These are phyloP conservation scores for Arthrobotrys entomopaga DNA, from an alignment of 2,329 filamentous ascomycete genomes.

Conservation along the genomic window DNA sequence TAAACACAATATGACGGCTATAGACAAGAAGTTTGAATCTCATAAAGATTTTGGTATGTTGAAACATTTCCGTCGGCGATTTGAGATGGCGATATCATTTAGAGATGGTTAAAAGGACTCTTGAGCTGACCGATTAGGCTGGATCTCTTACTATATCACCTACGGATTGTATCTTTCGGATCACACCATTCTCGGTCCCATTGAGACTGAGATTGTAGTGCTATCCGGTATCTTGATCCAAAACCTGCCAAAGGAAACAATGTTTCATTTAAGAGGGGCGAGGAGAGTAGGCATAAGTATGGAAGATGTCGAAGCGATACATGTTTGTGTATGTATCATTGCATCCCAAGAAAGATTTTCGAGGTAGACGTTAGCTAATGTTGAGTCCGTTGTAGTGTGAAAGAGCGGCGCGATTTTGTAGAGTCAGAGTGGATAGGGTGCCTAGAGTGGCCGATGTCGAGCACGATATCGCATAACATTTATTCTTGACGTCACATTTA, in stretches of 20 bases:
- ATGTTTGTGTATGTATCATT: conserved; percentile 52
- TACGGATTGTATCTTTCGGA: conserved; percentile 71
- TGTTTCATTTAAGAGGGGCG: conserved; percentile 68
- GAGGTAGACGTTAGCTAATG: neutral
- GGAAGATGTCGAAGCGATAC: conserved; percentile 63
- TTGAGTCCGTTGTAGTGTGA: conserved; percentile 37
- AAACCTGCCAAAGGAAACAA: conserved; percentile 67
- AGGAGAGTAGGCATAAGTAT: conserved; percentile 65
- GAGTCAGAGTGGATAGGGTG: conserved; percentile 57
- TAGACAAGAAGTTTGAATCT: conserved; percentile 62
- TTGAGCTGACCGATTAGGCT: conserved; percentile 60
- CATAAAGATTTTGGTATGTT: conserved; percentile 64
- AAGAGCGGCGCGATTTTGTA: conserved; percentile 56
- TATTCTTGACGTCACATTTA: neutral
- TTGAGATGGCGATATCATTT: neutral
- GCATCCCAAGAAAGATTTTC: neutral
- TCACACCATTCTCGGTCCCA: conserved; percentile 67
- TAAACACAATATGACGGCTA: conserved; percentile 59
- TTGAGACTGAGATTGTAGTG: conserved; percentile 69
- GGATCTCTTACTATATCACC: conserved; percentile 68
- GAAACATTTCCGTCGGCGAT: neutral
- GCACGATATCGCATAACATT: conserved; percentile 57
- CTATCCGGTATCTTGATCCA: conserved; percentile 70
- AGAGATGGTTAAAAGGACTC: neutral
- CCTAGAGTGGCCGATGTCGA: conserved; percentile 60